phyloP scores from a whole-genome alignment of 2,329 filamentous ascomycete species.

The Diaporthe australafricana region DNA sequence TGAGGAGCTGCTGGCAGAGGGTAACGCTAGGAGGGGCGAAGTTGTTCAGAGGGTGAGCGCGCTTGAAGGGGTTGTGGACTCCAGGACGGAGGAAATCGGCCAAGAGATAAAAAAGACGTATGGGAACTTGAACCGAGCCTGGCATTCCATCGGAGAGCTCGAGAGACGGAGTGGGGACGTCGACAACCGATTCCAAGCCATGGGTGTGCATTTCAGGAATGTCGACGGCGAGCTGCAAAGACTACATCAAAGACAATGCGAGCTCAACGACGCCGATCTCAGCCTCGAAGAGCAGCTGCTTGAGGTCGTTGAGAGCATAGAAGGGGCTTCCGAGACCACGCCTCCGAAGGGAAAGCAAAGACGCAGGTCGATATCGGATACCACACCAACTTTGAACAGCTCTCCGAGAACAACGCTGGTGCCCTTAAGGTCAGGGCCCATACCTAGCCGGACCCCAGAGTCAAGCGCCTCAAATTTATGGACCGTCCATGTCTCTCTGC shows the following conservation, averaged over 20 bases:
- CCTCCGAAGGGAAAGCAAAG: constrained; percentile 43
- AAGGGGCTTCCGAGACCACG: constrained; percentile 32
- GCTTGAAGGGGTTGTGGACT: constrained; percentile 67
- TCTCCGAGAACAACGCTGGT: constrained; percentile 1
- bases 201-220: constrained; percentile 54
- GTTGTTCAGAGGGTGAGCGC: constrained; percentile 59
- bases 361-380: constrained; percentile 36
- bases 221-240: constrained; percentile 57
- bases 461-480: constrained; percentile 54
- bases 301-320: constrained; percentile 55
- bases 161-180: constrained; percentile 51
- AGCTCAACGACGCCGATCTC: constrained; percentile 62
- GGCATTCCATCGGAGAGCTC: constrained; percentile 62
- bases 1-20: constrained; percentile 26
- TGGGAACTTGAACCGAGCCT: constrained; percentile 64
- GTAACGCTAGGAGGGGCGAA: constrained; percentile 47
- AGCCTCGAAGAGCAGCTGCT: constrained; percentile 67
- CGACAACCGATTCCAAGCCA: constrained; percentile 52
- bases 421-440: constrained; percentile 39
- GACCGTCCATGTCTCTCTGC: constrained; percentile 71
- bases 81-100: constrained; percentile 61
- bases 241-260: constrained; percentile 60
- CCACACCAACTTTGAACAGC: constrained; percentile 10
- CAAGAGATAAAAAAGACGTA: constrained; percentile 67
- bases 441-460: constrained; percentile 38